phyloP scores from a whole-genome alignment of 495 filamentous ascomycete species.

The Podospora appendiculata region DNA sequence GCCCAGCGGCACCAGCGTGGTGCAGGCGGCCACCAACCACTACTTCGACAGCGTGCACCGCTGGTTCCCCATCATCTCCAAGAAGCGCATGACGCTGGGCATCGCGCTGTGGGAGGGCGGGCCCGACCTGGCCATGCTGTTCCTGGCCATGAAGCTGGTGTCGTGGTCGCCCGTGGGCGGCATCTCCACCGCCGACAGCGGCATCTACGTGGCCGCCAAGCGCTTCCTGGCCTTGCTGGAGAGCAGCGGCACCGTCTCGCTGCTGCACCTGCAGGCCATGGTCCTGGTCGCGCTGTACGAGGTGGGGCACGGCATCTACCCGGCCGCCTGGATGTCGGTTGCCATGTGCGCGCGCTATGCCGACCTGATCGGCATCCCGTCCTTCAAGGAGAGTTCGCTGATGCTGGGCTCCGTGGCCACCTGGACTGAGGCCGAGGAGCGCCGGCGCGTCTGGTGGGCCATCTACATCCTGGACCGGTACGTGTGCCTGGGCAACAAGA shows the following conservation, averaged over 20 bases:
- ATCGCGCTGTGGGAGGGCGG: conserved; percentile 34
- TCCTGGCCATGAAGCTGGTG: conserved; percentile 43
- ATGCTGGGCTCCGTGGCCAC: conserved; percentile 30
- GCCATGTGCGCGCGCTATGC: conserved; percentile 35
- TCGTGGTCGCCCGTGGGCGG: conserved; percentile 17
- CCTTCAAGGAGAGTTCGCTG: conserved; percentile 15
- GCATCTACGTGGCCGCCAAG: conserved; percentile 37
- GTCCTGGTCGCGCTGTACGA: conserved; percentile 40
- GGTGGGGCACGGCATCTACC: conserved; percentile 41
- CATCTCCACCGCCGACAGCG: conserved; percentile 18
- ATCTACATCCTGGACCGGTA: conserved; percentile 41
- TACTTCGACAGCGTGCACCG: conserved; percentile 31
- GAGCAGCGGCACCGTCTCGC: conserved; percentile 27
- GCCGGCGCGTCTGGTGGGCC: conserved; percentile 42
- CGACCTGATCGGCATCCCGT: conserved; percentile 40
- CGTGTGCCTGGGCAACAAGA: conserved; percentile 37
- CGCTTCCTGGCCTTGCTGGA: conserved; percentile 31
- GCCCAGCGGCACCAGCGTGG: conserved; percentile 11
- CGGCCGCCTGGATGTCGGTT: conserved; percentile 39
- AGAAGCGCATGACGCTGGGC: conserved; percentile 34
- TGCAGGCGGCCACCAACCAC: conserved; percentile 20
- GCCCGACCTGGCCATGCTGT: conserved; percentile 40
- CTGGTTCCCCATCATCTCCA: conserved; percentile 43
- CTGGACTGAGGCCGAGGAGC: conserved; percentile 45
- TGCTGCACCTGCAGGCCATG: conserved; percentile 36